Evolutionary conservation across 2,329 filamentous ascomycete genomes (phyloP).

Genomic region (Microascus cirrosus): DNA sequence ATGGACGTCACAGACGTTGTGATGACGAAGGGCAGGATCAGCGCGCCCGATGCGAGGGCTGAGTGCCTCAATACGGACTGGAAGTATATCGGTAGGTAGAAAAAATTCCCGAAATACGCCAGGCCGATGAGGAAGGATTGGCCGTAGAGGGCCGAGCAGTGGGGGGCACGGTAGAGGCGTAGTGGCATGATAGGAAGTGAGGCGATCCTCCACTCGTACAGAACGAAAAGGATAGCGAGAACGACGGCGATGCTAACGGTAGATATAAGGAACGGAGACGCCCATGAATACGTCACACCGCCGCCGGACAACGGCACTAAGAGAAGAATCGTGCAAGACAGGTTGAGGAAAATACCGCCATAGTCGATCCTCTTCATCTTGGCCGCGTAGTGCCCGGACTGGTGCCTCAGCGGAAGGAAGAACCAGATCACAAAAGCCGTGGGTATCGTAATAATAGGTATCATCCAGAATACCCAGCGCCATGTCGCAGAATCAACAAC

Average conservation of each 20-base stretch:
- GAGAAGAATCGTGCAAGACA: slow-evolving; percentile 9
- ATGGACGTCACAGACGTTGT: slow-evolving; percentile 16
- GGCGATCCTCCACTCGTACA: slow-evolving; percentile 17
- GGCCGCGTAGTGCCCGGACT: slow-evolving; percentile 12
- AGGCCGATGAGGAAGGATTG: slow-evolving; percentile 17
- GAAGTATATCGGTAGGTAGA: slow-evolving; percentile 19
- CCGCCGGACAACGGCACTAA: no score
- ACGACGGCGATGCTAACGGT: slow-evolving; percentile 8
- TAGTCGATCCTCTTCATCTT: slow-evolving; percentile 17
- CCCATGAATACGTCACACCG: no score
- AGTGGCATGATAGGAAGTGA: slow-evolving; percentile 16
- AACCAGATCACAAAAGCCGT: slow-evolving; percentile 13
- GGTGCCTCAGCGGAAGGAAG: slow-evolving; percentile 14
- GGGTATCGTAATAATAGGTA: slow-evolving; percentile 9
- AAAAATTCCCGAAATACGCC: slow-evolving; percentile 17
- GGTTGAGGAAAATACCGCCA: slow-evolving; percentile 15
- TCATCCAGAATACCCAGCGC: no score
- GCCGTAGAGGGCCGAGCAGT: slow-evolving; percentile 10
- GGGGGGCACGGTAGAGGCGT: slow-evolving; percentile 12
- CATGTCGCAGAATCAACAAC: no score
- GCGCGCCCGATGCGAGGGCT: slow-evolving; percentile 15
- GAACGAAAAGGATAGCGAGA: slow-evolving; percentile 14
- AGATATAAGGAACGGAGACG: no score
- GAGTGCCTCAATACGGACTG: slow-evolving; percentile 17
- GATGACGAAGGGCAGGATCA: slow-evolving; percentile 17